Evolutionary conservation across 108 stramenopile genomes (phyloP), one percentile per base, ranked within the genome.

Genomic region (Pseudonitzschia multistriata): DNA sequence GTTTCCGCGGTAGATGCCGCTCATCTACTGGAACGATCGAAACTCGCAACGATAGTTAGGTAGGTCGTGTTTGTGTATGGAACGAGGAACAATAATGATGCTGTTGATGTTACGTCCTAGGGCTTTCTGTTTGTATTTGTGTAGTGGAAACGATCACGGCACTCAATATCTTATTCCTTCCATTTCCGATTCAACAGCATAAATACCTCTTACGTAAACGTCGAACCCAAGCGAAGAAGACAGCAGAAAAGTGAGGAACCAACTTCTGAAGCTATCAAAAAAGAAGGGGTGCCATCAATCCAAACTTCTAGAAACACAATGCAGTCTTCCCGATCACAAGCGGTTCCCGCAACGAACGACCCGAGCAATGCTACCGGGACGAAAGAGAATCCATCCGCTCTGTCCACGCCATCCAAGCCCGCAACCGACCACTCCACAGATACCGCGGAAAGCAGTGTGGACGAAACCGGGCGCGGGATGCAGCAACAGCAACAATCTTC

Each of bases 1-100:
- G 91, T 92, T 25, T 85, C 88, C 56, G 91, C 91, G 30, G 84
- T 92, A 49, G 91, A 92, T 78, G 88, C 91, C 11, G 91, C 91
- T 61, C 88, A 92, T 78, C 78, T 92, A 8, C 75, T 92, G 52
- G 91, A 92, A 63, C 70, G 91, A 64, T 88, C 88, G 5, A 84
- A 89, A 65, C 82, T 92, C 30, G 91, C 88, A 39, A 86, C 84
- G 19, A 87, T 92, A 34, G 79, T 79, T 13, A 76, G 88, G 91
- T 92, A 72, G 59, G 87, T 62, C 13, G 34, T 28, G 42, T 5
- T 39, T 5, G 10, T 39, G 37, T n/a, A n/a, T n/a, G 17, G 47
- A 48, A 13, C 47, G 22, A 10, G 15, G 5, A 7, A 7, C 24
- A 13, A 19, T 50, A 48, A 11, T 50, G 10, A 33, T 14, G 55